Evolutionary conservation across 2,329 filamentous ascomycete genomes (phyloP).

Genomic region (Fusarium sambucinum): DNA sequence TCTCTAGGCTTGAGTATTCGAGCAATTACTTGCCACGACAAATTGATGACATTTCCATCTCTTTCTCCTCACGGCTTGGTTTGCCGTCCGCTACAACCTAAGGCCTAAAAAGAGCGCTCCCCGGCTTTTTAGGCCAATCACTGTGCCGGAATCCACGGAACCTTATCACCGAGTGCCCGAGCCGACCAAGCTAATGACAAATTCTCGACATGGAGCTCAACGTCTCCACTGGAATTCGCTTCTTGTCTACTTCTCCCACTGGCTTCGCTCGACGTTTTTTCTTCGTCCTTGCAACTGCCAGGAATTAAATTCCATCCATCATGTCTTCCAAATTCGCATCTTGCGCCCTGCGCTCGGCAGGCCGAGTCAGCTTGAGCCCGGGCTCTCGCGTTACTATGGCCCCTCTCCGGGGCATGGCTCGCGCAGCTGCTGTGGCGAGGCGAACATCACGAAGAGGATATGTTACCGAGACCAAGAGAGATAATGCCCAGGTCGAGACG

Average conservation of each 20-base stretch:
- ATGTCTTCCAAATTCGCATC: constrained; percentile 77
- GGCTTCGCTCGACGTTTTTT: constrained; percentile 36
- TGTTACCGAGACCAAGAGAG: constrained; percentile 84
- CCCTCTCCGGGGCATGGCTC: constrained; percentile 48
- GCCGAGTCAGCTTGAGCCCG: constrained; percentile 67
- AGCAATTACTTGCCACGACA: constrained; percentile 24
- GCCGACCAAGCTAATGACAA: constrained; percentile 55
- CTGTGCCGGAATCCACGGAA: constrained; percentile 32
- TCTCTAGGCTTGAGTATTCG: not conserved
- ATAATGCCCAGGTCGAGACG: constrained; percentile 86
- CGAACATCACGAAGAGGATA: constrained; percentile 70
- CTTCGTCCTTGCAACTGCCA: constrained; percentile 44
- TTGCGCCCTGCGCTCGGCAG: constrained; percentile 79
- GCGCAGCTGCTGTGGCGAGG: constrained; percentile 49
- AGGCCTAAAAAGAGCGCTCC: constrained; percentile 29
- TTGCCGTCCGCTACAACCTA: constrained; percentile 22
- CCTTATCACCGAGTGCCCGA: constrained; percentile 55
- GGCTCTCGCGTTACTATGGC: constrained; percentile 55
- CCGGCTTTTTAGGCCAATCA: constrained; percentile 50
- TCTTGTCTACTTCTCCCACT: constrained; percentile 38
- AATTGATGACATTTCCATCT: constrained; percentile 24
- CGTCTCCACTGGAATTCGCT: constrained; percentile 42
- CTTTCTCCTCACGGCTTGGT: constrained; percentile 24
- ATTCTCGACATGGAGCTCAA: constrained; percentile 48
- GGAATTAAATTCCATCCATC: constrained; percentile 37